phyloP scores from a whole-genome alignment of 129 eudicot species.

The Calendula officinalis region DNA sequence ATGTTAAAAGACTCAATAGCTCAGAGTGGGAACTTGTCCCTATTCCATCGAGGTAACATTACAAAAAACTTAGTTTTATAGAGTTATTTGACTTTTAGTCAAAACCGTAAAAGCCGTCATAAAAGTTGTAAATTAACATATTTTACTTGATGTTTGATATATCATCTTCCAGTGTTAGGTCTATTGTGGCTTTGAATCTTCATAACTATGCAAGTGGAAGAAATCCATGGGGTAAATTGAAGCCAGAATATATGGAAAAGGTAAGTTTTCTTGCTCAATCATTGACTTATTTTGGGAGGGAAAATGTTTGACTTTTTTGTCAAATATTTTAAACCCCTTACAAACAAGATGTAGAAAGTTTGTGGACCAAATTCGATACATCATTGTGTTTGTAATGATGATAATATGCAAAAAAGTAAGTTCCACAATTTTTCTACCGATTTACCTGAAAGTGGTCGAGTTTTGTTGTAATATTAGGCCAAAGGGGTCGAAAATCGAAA shows the following conservation, averaged over 20 bases:
- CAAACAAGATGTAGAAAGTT: not conserved
- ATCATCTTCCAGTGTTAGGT: conserved; percentile 68
- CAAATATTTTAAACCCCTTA: not conserved
- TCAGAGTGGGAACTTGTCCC: conserved; percentile 82
- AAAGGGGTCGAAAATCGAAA: no score
- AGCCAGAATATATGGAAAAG: conserved; percentile 85
- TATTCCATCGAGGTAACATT: conserved; percentile 71
- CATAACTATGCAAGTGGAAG: conserved; percentile 94
- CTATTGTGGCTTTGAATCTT: conserved; percentile 87
- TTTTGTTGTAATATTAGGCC: no score
- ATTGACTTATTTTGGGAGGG: not conserved
- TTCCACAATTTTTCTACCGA: not conserved
- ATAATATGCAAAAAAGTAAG: not conserved
- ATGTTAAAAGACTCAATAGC: conserved; percentile 61
- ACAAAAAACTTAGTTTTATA: not conserved
- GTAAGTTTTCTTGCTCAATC: conserved; percentile 25
- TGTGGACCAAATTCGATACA: not conserved
- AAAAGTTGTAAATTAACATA: not conserved
- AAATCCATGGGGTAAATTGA: conserved; percentile 90
- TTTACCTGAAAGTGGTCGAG: no score
- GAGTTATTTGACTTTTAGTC: not conserved
- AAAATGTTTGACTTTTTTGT: no score
- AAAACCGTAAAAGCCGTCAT: not conserved
- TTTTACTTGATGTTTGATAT: not conserved
- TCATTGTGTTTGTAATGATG: not conserved